These are phyloP conservation scores for Arachnomyces sp. DNA, from an alignment of 2,329 filamentous ascomycete species.

Conservation along the genomic window DNA sequence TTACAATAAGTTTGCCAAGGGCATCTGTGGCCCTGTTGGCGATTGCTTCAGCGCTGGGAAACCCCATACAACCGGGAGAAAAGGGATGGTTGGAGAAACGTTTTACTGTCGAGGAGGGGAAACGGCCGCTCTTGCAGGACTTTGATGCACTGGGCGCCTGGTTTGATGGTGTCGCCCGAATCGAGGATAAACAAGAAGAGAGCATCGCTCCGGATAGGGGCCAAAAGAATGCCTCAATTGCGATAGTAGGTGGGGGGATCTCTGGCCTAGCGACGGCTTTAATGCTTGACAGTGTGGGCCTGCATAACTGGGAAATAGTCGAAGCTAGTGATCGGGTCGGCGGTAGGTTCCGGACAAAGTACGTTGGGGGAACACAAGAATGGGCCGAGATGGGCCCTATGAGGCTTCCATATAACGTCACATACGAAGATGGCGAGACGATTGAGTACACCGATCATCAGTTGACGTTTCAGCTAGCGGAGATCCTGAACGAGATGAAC, in stretches of 20 bases:
- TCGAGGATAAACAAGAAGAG: slow-evolving; percentile 9
- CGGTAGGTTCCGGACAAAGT: slow-evolving; percentile 37
- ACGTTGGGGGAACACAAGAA: slow-evolving; percentile 25
- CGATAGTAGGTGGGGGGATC: slow-evolving; percentile 40
- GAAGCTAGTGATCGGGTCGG: slow-evolving; percentile 36
- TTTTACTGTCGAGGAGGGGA: too few species aligned
- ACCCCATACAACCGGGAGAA: too few species aligned
- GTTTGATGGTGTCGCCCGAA: slow-evolving; percentile 20
- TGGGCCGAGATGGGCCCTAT: slow-evolving; percentile 24
- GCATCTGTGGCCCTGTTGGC: too few species aligned
- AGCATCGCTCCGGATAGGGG: slow-evolving; percentile 1
- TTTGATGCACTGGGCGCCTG: slow-evolving; percentile 19
- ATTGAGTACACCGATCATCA: slow-evolving; percentile 18
- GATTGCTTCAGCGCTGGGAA: too few species aligned
- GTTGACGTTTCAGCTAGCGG: slow-evolving; percentile 19
- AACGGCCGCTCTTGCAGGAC: slow-evolving; percentile 11
- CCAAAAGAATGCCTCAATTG: slow-evolving; percentile 14
- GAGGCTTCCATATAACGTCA: slow-evolving; percentile 18
- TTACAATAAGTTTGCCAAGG: too few species aligned
- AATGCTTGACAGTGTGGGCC: slow-evolving; percentile 36
- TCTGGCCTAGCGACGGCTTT: slow-evolving; percentile 40
- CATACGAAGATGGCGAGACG: slow-evolving; percentile 15
- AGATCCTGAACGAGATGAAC: slow-evolving; percentile 20
- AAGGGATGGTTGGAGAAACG: too few species aligned
- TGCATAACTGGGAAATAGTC: slow-evolving; percentile 39